A percentile compares a stretch with the other conserved stretches of the same genome.
Evolutionary conservation across 306 rosid species (phyloP).

Genomic region (Pterocarpus macrocarpus): DNA sequence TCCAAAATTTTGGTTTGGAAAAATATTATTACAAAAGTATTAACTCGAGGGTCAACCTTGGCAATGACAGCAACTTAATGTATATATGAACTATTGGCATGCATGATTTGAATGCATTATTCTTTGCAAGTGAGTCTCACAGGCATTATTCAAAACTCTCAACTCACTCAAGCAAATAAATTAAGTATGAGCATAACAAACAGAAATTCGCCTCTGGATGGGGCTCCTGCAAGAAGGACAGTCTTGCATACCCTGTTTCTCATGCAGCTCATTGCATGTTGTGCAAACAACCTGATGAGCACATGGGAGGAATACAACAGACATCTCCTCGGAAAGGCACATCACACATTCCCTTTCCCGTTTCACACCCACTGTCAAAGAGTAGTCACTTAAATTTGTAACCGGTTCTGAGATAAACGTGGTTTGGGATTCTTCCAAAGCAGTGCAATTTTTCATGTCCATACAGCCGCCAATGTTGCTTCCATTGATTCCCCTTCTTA

Average conservation of each 20-base stretch:
- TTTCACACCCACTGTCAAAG: constrained; percentile 72
- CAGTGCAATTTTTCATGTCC: constrained; percentile 51
- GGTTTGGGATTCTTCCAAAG: constrained; percentile 47
- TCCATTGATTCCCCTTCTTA: constrained; percentile 82
- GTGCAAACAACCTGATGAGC: constrained; percentile 97
- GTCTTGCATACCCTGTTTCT: constrained; percentile 93
- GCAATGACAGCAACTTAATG: constrained; percentile 53
- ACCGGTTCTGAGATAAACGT: constrained; percentile 58
- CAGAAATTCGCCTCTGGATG: constrained; percentile 85
- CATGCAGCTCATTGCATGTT: constrained; percentile 93
- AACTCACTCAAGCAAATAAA: constrained; percentile 47
- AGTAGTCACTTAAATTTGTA: constrained; percentile 53
- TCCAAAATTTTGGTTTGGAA: not conserved
- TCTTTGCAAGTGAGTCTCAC: constrained; percentile 62
- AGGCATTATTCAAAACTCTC: constrained; percentile 70
- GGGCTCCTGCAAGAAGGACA: constrained; percentile 96
- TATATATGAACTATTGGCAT: constrained; percentile 52
- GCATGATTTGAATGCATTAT: constrained; percentile 62
- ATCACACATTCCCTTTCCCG: constrained; percentile 95
- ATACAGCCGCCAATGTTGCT: constrained; percentile 60
- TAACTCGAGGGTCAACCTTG: constrained; percentile 30
- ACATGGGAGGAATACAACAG: constrained; percentile 90
- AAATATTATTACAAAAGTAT: too few relatives aligned
- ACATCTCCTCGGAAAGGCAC: constrained; percentile 97
- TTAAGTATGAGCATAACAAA: constrained; percentile 68